Base-by-base conservation (phyloP, 805 yeast genomes). In the Teunomyces pallodes region DNA sequence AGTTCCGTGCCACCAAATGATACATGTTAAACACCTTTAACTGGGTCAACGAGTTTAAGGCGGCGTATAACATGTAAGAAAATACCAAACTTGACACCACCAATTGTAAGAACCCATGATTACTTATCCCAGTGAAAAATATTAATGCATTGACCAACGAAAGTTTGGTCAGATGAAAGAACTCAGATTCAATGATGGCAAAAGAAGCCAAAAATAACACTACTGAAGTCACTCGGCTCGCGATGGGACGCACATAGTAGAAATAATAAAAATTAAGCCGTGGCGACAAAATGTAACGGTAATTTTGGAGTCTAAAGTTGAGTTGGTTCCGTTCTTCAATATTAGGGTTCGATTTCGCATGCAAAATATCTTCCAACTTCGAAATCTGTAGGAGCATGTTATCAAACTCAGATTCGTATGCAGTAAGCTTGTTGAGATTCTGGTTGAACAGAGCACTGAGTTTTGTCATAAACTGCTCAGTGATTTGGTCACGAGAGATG, bases 11-110 rank as follows among this genome's bases (percentile, higher is more conserved):
- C 10, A 86, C 90, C 49, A 89, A 74, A 51, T 86, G 90, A 61
- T 87, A 89, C 63, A 86, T 76, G 60, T 86, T 84, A 73, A 89
- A 89, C 5, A 89, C 69, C 51, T 83, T 81, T 49, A 88, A 75
- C 42, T 80, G 76, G 3, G 91, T 79, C 45, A 89, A 72, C 20
- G 91, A 82, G 28, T 78, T 74, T 59, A 86, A 73, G 1, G 94
- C 77, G 27, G 84, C 72, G n/a, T 81, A 54, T 49, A 87, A 75
- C 90, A 89, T 87, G 64, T 81, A 86, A 2, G 82, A 76, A 20
- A 85, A 67, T 1, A 72, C 49, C 30, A 80, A 61, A 13, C 59
- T 49, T 1, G 83, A 73, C 5, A 70, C 62, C 41, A 80, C 40
- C 46, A 77, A 62, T 55, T 75, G 67, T 14, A 67, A 54, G 4